Evolutionary conservation across 345 rosid species (phyloP).

Genomic region (Bretschneidera sinensis): DNA sequence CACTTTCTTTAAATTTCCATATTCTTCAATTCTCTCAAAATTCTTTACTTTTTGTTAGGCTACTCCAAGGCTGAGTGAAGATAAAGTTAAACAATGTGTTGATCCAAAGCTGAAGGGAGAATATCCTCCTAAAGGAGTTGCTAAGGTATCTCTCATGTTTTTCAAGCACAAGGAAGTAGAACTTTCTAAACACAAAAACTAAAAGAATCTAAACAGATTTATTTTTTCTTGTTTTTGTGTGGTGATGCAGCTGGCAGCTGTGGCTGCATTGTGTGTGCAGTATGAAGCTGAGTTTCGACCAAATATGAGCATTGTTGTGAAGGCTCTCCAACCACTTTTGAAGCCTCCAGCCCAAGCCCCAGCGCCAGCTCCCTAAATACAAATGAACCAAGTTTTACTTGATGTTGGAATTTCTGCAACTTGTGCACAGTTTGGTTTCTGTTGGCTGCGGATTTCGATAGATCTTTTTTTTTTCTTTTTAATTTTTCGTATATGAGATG

Average conservation of each 20-base stretch:
- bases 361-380: conserved; percentile 21
- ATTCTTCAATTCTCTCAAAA: not conserved
- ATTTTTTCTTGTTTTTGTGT: conserved; percentile 9
- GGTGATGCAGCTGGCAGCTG: conserved; percentile 78
- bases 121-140: conserved; percentile 93
- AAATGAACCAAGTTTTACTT: not conserved
- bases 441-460: conserved; percentile 15
- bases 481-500: conserved; percentile 22
- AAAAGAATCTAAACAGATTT: too few species aligned
- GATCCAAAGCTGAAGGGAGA: conserved; percentile 96
- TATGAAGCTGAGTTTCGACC: conserved; percentile 99
- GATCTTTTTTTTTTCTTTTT: conserved; percentile 2
- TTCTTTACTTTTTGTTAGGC: conserved; percentile 43
- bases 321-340: conserved; percentile 95
- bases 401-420: conserved; percentile 17
- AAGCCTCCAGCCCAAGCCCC: conserved; percentile 43
- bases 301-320: conserved; percentile 97
- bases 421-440: conserved; percentile 32
- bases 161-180: not conserved
- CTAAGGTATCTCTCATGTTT: conserved; percentile 50
- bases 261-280: conserved; percentile 96
- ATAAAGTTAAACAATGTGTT: conserved; percentile 95
- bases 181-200: too few species aligned
- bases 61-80: conserved; percentile 95
- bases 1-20: not conserved